Conservation (phyloP, 345 rosid species). For the Brassica carinata region DNA sequence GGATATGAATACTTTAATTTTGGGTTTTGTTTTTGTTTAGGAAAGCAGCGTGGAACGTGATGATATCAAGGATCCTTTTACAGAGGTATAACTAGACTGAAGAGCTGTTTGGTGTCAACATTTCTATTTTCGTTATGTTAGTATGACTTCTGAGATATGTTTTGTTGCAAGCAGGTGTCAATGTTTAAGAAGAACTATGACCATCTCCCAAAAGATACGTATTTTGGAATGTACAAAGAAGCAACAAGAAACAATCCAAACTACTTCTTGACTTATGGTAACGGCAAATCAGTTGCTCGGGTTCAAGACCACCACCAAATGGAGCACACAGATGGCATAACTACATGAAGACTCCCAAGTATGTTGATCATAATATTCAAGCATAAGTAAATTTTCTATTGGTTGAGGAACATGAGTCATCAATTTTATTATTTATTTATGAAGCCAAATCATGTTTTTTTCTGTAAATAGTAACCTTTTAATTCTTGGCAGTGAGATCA, state of each 20-base stretch:
- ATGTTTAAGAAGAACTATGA: constrained; percentile 94
- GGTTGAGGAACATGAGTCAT: background rate
- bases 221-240: constrained; percentile 93
- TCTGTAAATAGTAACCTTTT: too few relatives aligned
- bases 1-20: constrained; percentile 2
- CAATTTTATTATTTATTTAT: too few relatives aligned
- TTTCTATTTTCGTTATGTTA: too few relatives aligned
- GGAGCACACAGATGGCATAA: constrained; percentile 99
- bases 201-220: constrained; percentile 92
- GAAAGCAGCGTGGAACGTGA: constrained; percentile 92
- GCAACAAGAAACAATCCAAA: constrained; percentile 92
- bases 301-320: constrained; percentile 88
- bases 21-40: constrained; percentile 42
- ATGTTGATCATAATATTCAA: constrained; percentile 21
- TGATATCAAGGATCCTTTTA: constrained; percentile 87
- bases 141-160: too few relatives aligned
- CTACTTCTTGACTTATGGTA: constrained; percentile 93
- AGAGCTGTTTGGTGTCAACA: too few relatives aligned
- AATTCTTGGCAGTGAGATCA: constrained; percentile 58
- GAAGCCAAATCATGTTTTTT: too few relatives aligned
- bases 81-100: constrained; percentile 59
- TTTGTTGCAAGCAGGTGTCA: constrained; percentile 57
- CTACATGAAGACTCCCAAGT: constrained; percentile 90
- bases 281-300: constrained; percentile 91
- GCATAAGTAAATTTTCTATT: background rate